Evolutionary conservation across 2,329 filamentous ascomycete genomes (phyloP).

Genomic region (Pseudogymnoascus sp.): DNA sequence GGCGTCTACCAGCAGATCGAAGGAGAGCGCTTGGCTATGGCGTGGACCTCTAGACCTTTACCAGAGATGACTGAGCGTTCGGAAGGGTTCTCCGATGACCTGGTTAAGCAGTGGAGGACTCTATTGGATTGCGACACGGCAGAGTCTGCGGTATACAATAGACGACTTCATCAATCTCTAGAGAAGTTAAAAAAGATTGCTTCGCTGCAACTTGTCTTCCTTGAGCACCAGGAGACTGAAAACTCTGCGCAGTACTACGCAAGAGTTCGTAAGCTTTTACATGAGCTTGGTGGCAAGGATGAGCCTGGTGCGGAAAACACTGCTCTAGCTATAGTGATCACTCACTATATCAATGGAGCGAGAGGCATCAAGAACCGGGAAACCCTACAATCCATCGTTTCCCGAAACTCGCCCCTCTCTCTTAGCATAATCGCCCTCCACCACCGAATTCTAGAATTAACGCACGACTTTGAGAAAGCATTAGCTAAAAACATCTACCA

Average conservation of each 20-base stretch:
- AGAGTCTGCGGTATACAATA: slow-evolving; percentile 44
- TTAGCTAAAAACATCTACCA: slow-evolving; percentile 41
- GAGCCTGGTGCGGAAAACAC: slow-evolving; percentile 12
- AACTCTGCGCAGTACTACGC: slow-evolving; percentile 40
- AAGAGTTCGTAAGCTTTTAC: slow-evolving; percentile 36
- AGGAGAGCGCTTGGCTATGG: slow-evolving; percentile 44
- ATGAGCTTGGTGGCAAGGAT: slow-evolving; percentile 27
- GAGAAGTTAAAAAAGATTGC: slow-evolving; percentile 44
- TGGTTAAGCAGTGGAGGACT: slow-evolving; percentile 39
- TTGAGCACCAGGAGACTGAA: slow-evolving; percentile 48
- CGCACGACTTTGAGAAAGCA: slow-evolving; percentile 46
- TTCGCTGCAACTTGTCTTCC: slow-evolving; percentile 43
- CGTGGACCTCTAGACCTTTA: slow-evolving; percentile 34
- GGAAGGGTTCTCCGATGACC: slow-evolving; percentile 31
- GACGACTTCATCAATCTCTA: slow-evolving; percentile 41
- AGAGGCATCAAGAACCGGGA: slow-evolving; percentile 37
- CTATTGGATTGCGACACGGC: slow-evolving; percentile 19
- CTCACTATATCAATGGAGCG: slow-evolving; percentile 47
- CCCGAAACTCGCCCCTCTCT: slow-evolving; percentile 24
- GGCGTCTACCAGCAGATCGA: slow-evolving; percentile 47
- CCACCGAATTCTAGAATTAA: slow-evolving; percentile 50
- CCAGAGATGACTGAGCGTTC: slow-evolving; percentile 29
- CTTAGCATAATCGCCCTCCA: slow-evolving; percentile 14
- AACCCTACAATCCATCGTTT: slow-evolving; percentile 31
- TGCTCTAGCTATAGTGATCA: slow-evolving; percentile 27